A percentile compares a stretch with the other conserved stretches of the same genome.
Conservation (phyloP, 345 rosid genomes). For the Theobroma cacao region DNA sequence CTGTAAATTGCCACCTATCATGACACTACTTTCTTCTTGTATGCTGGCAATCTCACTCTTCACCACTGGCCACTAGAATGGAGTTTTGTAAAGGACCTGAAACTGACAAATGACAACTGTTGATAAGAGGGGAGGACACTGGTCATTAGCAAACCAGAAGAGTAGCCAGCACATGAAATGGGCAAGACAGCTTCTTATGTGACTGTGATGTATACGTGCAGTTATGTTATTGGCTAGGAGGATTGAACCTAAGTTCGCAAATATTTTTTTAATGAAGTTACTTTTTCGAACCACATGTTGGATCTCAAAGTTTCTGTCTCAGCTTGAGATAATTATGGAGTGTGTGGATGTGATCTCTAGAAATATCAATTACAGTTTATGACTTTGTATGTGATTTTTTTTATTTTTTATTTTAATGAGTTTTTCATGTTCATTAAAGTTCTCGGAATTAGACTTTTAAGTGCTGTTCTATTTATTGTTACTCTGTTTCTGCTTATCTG, state of each 20-base stretch:
- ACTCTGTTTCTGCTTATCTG: slow-evolving; percentile 8
- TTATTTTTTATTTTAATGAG: not conserved
- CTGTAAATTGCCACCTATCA: not conserved
- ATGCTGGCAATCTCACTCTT: not conserved
- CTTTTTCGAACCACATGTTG: not conserved
- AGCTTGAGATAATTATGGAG: not conserved
- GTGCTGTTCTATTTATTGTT: not conserved
- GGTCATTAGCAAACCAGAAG: not conserved
- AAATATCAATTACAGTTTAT: not conserved
- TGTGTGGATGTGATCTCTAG: not conserved
- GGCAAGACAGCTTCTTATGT: not conserved
- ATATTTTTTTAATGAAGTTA: not conserved
- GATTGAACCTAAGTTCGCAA: not conserved
- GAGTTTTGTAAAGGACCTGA: not conserved
- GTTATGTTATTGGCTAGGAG: not conserved
- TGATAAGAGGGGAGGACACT: not conserved
- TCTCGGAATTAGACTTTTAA: not conserved
- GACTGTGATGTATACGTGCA: not conserved
- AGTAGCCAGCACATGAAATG: not conserved
- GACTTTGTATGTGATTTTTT: not conserved
- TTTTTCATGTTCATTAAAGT: not conserved
- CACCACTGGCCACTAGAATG: not conserved
- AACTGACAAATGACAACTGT: not conserved
- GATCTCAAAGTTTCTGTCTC: not conserved
- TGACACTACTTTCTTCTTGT: not conserved